Percentiles rank a stretch among this genome's conserved stretches.
These are phyloP conservation scores for Cardiospermum halicacabum DNA, from an alignment of 345 rosid genomes.

Conservation along the genomic window DNA sequence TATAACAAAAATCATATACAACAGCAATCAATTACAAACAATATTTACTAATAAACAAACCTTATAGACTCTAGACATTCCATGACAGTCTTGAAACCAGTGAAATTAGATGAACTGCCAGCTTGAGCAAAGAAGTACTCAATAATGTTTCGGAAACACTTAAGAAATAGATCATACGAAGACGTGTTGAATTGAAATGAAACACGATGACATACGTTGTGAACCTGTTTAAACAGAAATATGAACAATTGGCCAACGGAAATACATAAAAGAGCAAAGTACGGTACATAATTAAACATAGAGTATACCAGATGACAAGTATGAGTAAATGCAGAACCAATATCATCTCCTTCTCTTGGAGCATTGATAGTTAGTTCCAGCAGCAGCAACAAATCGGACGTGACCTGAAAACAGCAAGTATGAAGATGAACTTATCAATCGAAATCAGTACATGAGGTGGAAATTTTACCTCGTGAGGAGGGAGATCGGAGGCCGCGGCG, in stretches of 20 bases:
- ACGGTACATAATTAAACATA: not conserved
- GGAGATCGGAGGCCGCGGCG: conserved; percentile 62
- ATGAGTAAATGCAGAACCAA: conserved; percentile 29
- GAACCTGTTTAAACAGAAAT: conserved; percentile 35
- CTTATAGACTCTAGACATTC: conserved; percentile 69
- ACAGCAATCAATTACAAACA: not conserved
- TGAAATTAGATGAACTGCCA: conserved; percentile 27
- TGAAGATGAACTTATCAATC: not conserved
- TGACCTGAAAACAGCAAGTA: conserved; percentile 29
- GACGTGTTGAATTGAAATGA: conserved; percentile 48
- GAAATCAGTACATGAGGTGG: not conserved
- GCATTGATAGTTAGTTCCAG: conserved; percentile 56
- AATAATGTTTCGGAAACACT: conserved; percentile 44
- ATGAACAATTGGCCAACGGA: not conserved
- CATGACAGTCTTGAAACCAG: conserved; percentile 40
- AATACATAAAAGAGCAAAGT: not conserved
- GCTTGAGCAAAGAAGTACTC: conserved; percentile 41
- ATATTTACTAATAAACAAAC: conserved; percentile 21
- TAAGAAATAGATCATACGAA: conserved; percentile 50
- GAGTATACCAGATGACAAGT: conserved; percentile 55
- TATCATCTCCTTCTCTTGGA: conserved; percentile 25
- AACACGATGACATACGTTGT: conserved; percentile 47
- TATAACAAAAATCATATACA: not conserved
- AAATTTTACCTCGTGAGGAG: conserved; percentile 64
- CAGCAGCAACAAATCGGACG: conserved; percentile 68